phyloP scores from a whole-genome alignment of 768 basidiomycete species.

The Lactarius tabidus region DNA sequence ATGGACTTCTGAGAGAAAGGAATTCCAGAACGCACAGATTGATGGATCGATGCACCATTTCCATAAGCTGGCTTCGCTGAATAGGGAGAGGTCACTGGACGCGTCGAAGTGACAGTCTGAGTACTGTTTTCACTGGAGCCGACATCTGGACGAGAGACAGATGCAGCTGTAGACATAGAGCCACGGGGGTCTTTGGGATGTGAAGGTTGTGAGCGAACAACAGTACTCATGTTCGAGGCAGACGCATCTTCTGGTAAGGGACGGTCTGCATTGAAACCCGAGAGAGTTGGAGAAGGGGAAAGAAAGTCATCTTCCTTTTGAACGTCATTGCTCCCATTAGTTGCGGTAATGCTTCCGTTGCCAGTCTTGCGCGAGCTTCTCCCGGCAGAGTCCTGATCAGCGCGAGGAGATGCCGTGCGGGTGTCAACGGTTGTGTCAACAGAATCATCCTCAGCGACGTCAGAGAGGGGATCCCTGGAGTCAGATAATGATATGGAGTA shows the following conservation, averaged over 20 bases:
- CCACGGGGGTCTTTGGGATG: conserved; percentile 68
- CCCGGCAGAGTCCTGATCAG: conserved; percentile 34
- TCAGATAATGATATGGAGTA: conserved; percentile 20
- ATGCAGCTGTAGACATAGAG: conserved; percentile 59
- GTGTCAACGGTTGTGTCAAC: conserved; percentile 22
- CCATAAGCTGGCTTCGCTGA: conserved; percentile 40
- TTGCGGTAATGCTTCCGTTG: conserved; percentile 34
- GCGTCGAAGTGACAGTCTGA: conserved; percentile 54
- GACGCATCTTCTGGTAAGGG: conserved; percentile 46
- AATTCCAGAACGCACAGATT: conserved; percentile 73
- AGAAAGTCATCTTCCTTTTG: conserved; percentile 88
- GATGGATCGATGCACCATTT: conserved; percentile 49
- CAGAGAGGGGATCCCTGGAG: conserved; percentile 28
- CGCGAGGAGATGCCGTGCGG: conserved; percentile 22
- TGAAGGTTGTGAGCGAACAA: conserved; percentile 73
- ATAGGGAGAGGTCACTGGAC: conserved; percentile 58
- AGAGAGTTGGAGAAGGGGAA: conserved; percentile 70
- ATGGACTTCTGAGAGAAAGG: conserved; percentile 79
- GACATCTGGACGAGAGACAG: conserved; percentile 60
- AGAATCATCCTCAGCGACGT: conserved; percentile 24
- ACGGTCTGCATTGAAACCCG: conserved; percentile 45
- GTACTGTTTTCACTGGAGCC: conserved; percentile 40
- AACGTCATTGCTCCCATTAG: conserved; percentile 40
- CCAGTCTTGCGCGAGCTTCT: conserved; percentile 39
- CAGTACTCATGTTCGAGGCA: conserved; percentile 53